These are phyloP conservation scores for Phytophthora sojae DNA, from an alignment of 352 stramenopile genomes.

Conservation along the genomic window DNA sequence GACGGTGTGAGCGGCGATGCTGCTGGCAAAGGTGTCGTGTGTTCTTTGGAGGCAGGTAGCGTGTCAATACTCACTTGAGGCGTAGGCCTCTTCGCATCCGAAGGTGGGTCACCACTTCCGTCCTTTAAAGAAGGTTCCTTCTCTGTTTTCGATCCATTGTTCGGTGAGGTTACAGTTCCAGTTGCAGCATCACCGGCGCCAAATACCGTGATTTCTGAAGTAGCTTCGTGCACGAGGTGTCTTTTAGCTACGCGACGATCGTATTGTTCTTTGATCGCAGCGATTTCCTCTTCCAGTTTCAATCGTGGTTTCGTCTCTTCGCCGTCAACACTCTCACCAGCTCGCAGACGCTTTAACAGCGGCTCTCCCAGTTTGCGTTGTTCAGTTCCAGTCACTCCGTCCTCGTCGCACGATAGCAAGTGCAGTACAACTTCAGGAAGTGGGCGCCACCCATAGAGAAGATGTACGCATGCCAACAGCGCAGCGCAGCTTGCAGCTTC, in stretches of 20 bases:
- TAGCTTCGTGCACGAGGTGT: slow-evolving; percentile 50
- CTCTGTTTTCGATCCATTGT: slow-evolving; percentile 1
- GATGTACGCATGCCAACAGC: slow-evolving; percentile 77
- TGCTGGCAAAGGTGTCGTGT: background rate
- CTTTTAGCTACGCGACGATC: slow-evolving; percentile 69
- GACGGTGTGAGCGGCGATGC: background rate
- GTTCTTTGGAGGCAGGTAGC: slow-evolving; percentile 1
- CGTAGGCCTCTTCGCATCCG: background rate
- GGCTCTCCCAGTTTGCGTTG: slow-evolving; percentile 41
- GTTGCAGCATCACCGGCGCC: slow-evolving; percentile 15
- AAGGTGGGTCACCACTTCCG: background rate
- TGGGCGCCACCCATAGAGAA: slow-evolving; percentile 79
- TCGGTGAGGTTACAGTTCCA: background rate
- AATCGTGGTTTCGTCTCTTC: slow-evolving; percentile 33
- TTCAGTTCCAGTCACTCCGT: slow-evolving; percentile 20
- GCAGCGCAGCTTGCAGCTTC: slow-evolving; percentile 83
- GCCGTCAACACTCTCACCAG: slow-evolving; percentile 32
- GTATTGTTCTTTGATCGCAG: slow-evolving; percentile 82
- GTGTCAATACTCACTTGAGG: slow-evolving; percentile 2
- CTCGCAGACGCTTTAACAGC: slow-evolving; percentile 56
- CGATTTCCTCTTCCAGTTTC: slow-evolving; percentile 76
- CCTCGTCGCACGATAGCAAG: slow-evolving; percentile 48
- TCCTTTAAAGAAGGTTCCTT: slow-evolving; percentile 1
- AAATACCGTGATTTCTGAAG: slow-evolving; percentile 37
- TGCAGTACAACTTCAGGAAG: slow-evolving; percentile 78